These are phyloP conservation scores for Obba rivulosa DNA, from an alignment of 768 basidiomycete species.

Conservation along the genomic window DNA sequence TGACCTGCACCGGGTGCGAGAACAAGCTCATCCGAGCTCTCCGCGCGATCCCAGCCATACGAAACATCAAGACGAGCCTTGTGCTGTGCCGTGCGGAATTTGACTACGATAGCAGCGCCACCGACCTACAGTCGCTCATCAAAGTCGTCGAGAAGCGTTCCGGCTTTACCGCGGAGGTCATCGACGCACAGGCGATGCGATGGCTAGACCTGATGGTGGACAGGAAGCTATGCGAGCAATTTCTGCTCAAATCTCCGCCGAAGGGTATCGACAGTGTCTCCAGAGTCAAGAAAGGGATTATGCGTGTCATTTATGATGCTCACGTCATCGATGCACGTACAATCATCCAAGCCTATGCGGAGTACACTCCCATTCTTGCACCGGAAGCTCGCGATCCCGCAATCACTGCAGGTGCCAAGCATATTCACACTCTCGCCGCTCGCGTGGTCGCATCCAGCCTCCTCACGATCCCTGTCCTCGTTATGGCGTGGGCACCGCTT, in stretches of 20 bases:
- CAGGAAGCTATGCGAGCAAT: constrained; percentile 3
- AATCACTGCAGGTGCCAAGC: constrained; percentile 23
- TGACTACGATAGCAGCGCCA: constrained; percentile 17
- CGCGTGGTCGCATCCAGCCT: constrained; percentile 28
- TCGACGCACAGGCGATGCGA: constrained; percentile 11
- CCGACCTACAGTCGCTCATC: constrained; percentile 16
- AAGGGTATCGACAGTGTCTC: constrained; percentile 12
- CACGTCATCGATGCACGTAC: constrained; percentile 26
- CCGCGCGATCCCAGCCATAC: constrained; percentile 12
- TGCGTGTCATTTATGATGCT: constrained; percentile 19
- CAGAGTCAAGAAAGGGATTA: constrained; percentile 10
- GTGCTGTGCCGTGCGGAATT: constrained; percentile 25
- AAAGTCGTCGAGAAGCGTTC: constrained; percentile 21
- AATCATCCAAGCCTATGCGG: constrained; percentile 23
- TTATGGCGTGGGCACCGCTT: constrained; percentile 38
- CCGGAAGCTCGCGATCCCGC: constrained; percentile 20
- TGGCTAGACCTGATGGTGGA: constrained; percentile 13
- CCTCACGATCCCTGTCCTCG: constrained; percentile 35
- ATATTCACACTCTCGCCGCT: constrained; percentile 24
- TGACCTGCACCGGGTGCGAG: constrained; percentile 28
- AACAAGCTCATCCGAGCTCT: constrained; percentile 23
- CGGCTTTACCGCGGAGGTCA: constrained; percentile 20
- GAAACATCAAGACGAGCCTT: constrained; percentile 25
- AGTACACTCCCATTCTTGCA: constrained; percentile 21
- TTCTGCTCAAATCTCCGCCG: constrained; percentile 7